These are phyloP conservation scores for Talaromyces nanjingensis DNA, from an alignment of 495 filamentous ascomycete genomes.

Conservation along the genomic window DNA sequence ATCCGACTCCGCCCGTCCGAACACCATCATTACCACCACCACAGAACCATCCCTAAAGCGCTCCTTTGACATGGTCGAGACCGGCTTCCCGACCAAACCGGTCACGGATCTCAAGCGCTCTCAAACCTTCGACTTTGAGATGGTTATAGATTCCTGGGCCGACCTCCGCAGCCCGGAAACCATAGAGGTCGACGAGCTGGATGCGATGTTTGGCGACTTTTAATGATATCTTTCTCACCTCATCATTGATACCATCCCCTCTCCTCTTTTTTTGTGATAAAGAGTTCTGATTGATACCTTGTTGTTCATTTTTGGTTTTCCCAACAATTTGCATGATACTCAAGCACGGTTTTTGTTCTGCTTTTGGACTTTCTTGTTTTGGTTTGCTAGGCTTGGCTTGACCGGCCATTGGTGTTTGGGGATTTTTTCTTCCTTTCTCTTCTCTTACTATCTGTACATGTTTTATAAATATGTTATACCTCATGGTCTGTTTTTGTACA, in stretches of 20 bases:
- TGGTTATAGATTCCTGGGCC: conserved; percentile 40
- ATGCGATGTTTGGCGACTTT: conserved; percentile 65
- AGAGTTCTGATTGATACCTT: conserved; percentile 4
- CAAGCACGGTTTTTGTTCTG: neutral
- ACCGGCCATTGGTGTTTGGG: neutral
- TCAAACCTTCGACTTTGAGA: conserved; percentile 20
- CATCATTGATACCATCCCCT: neutral
- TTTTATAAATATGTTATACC: neutral
- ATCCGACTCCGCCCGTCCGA: neutral
- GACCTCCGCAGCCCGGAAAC: conserved; percentile 78
- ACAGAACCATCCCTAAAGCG: conserved; percentile 34
- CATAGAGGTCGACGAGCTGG: conserved; percentile 86
- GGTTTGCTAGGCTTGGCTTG: neutral
- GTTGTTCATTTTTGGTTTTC: neutral
- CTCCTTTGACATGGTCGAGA: conserved; percentile 39
- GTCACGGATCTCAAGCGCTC: conserved; percentile 20
- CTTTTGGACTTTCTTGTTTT: neutral
- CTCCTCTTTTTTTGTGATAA: neutral
- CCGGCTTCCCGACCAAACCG: conserved; percentile 43
- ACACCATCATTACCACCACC: conserved; percentile 15
- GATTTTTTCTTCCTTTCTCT: neutral
- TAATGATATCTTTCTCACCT: conserved; percentile 14
- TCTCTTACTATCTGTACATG: conserved; percentile 4
- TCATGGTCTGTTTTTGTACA: neutral
- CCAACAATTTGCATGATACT: neutral